Conservation (phyloP, 2,329 filamentous ascomycete species). For the Chrysosporium keratinophilum region DNA sequence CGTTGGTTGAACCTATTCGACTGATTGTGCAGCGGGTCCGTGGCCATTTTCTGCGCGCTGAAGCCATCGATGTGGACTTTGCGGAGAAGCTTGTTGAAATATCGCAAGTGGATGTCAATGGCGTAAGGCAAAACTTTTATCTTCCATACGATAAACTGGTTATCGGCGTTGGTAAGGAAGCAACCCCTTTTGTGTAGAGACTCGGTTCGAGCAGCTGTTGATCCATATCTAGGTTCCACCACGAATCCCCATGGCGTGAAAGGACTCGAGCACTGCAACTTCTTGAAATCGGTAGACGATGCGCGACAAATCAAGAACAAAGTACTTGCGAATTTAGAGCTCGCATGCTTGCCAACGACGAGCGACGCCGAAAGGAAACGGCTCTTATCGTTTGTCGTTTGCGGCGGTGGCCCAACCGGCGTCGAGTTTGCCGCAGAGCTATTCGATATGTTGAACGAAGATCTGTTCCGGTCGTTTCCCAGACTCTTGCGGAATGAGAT, state of each 20-base stretch:
- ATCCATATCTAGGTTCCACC: conserved; percentile 51
- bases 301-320: conserved; percentile 80
- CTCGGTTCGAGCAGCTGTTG: conserved; percentile 7
- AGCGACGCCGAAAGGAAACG: conserved; percentile 75
- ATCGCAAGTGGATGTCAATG: conserved; percentile 58
- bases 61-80: conserved; percentile 82
- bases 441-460: conserved; percentile 92
- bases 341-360: conserved; percentile 86
- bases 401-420: conserved; percentile 87
- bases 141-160: conserved; percentile 96
- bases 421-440: conserved; percentile 97
- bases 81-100: conserved; percentile 84
- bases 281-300: conserved; percentile 90
- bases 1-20: conserved; percentile 84
- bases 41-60: conserved; percentile 83
- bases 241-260: conserved; percentile 95
- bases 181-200: neutral
- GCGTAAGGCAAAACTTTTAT: conserved; percentile 74
- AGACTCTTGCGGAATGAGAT: conserved; percentile 91
- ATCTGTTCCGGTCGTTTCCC: conserved; percentile 73
- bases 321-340: conserved; percentile 79
- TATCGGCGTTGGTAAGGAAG: conserved; percentile 59
- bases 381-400: conserved; percentile 88
- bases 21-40: conserved; percentile 66
- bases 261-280: conserved; percentile 84